Evolutionary conservation across 1,284 basidiomycete species (phyloP), one percentile per base, ranked within the genome.

Genomic region (Fomitopsis pinicola): DNA sequence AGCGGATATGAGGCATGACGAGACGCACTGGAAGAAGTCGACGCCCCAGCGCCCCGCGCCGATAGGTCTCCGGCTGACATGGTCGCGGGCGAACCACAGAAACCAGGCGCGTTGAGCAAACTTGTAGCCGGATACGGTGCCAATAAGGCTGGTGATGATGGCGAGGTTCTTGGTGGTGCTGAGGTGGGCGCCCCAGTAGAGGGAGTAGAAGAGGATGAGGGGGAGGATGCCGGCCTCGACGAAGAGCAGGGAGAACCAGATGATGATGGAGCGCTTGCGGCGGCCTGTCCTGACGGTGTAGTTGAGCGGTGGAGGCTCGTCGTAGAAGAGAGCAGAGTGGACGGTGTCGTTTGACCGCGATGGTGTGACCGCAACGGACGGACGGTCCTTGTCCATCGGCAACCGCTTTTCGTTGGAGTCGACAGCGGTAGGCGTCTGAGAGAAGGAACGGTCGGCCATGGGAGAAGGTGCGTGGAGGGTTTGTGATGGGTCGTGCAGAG

Each of bases 121-220:
- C 58, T 74, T 75, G 65, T 69, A 68, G 15, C 72, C 70, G n/a
- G 69, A 70, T 36, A 71, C 71, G 28, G 72, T 71, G 42, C 73
- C 73, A 45, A 74, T 71, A 53, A 73, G 64, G 17, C 66, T 67
- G 22, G 73, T 75, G 57, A 75, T 73, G 64, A 75, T 75, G 40
- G 73, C 73, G 53, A 75, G 69, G 62, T 73, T 75, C 44, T 66
- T 73, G 15, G 72, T 73, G 30, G 67, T 67, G 58, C 57, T 65
- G 40, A 75, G 67, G 54, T 74, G 73, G 0, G 73, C 72, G 36
- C 73, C 72, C 72, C 71, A 73, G 48, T 64, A 63, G 6, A 75
- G 69, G 1, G 71, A 65, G 62, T 70, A 75, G 67, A 73, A 75
- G 45, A 75, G 67, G 36, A 75, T 72, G 64, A 75, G 69, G 4